Evolutionary conservation across 2,329 filamentous ascomycete genomes (phyloP).

Genomic region (Tolypocladium sp.): DNA sequence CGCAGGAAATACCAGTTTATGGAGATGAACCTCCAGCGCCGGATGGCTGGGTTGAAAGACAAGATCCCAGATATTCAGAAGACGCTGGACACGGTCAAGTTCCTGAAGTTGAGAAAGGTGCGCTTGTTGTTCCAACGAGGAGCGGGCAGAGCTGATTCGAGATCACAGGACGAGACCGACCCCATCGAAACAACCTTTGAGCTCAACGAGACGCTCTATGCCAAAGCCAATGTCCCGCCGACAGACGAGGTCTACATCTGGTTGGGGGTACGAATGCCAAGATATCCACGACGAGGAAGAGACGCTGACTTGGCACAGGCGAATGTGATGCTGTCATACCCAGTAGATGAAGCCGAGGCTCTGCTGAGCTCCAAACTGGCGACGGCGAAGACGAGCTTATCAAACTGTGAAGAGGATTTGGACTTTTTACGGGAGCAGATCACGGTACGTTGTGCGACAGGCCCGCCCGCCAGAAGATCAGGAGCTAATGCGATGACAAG

Average conservation of each 20-base stretch:
- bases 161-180: slow-evolving; percentile 41
- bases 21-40: slow-evolving; percentile 85
- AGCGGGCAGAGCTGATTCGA: neutral
- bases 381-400: slow-evolving; percentile 69
- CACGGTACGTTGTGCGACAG: slow-evolving; percentile 51
- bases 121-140: neutral
- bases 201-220: slow-evolving; percentile 90
- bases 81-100: slow-evolving; percentile 84
- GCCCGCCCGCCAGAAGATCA: slow-evolving; percentile 3
- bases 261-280: slow-evolving; percentile 63
- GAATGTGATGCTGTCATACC: slow-evolving; percentile 96
- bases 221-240: slow-evolving; percentile 72
- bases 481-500: slow-evolving; percentile 31
- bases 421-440: slow-evolving; percentile 96
- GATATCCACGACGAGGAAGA: neutral
- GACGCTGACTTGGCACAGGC: slow-evolving; percentile 43
- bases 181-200: slow-evolving; percentile 90
- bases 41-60: slow-evolving; percentile 73
- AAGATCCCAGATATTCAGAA: slow-evolving; percentile 98
- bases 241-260: slow-evolving; percentile 93
- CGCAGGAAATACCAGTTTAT: slow-evolving; percentile 97
- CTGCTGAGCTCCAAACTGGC: slow-evolving; percentile 69
- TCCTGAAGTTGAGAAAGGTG: slow-evolving; percentile 70
- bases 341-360: slow-evolving; percentile 74
- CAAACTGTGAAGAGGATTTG: slow-evolving; percentile 91